Conservation (phyloP, 257 asterid species). For the Echites panduratus region DNA sequence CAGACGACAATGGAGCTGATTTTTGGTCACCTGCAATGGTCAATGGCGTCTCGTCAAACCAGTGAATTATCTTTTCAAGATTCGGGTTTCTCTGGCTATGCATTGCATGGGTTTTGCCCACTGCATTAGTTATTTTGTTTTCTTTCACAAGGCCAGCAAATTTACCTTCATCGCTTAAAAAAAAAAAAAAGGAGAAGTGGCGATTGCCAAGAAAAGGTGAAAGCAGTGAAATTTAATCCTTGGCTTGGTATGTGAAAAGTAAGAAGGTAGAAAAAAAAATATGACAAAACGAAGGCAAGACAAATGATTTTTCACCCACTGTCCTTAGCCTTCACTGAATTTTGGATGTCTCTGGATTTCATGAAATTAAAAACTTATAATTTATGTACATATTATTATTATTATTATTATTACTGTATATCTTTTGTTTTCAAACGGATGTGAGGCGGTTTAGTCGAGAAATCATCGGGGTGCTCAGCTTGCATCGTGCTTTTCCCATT, state of each 20-base stretch:
- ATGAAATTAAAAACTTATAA: background rate
- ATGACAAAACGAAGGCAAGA: background rate
- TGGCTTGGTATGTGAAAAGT: background rate
- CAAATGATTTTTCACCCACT: background rate
- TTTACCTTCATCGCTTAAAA: background rate
- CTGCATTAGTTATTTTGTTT: background rate
- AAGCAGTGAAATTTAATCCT: background rate
- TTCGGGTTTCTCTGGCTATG: background rate
- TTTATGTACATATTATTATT: background rate
- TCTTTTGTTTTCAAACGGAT: background rate
- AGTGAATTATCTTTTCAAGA: slow-evolving; percentile 8
- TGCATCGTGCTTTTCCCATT: no score
- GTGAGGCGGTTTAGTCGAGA: no score
- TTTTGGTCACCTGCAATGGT: slow-evolving; percentile 66
- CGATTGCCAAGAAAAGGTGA: background rate
- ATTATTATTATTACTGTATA: background rate
- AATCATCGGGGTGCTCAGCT: no score
- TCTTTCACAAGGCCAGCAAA: background rate
- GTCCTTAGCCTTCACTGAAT: background rate
- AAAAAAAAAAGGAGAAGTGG: background rate
- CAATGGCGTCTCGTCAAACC: slow-evolving; percentile 30
- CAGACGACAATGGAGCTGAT: slow-evolving; percentile 75
- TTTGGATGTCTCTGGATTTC: background rate
- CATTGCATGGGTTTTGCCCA: slow-evolving; percentile 2
- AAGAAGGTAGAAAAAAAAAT: background rate